Percentiles rank a stretch among this genome's conserved stretches.
Conservation (phyloP, 2,329 filamentous ascomycete species). For the Aspergillus jensenii region DNA sequence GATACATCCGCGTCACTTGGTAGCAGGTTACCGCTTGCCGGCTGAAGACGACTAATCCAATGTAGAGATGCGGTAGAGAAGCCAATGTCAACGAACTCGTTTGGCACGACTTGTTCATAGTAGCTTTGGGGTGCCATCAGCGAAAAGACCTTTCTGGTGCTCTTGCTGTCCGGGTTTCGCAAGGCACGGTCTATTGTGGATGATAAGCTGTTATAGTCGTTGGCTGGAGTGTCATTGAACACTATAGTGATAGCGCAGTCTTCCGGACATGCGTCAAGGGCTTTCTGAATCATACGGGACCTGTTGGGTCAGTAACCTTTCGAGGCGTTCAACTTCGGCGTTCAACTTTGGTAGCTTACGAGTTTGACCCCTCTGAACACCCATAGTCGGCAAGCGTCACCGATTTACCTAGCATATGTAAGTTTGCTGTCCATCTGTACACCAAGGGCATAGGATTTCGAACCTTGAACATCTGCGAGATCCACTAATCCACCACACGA, state of each 20-base stretch:
- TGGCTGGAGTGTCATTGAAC: slow-evolving; percentile 8
- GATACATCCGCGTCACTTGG: slow-evolving; percentile 1
- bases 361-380: slow-evolving; percentile 8
- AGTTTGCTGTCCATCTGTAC: background rate
- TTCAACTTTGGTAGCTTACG: background rate
- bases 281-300: background rate
- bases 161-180: background rate
- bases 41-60: slow-evolving; percentile 7
- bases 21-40: background rate
- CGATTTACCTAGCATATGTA: background rate
- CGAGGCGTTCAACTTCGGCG: background rate
- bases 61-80: slow-evolving; percentile 5
- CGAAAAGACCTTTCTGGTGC: background rate
- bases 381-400: slow-evolving; percentile 4
- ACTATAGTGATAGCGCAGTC: background rate
- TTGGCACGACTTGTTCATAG: slow-evolving; percentile 2
- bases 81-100: slow-evolving; percentile 1
- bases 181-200: slow-evolving; percentile 3
- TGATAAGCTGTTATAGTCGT: slow-evolving; percentile 3
- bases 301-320: background rate
- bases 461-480: background rate
- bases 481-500: background rate
- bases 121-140: slow-evolving; percentile 7
- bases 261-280: background rate
- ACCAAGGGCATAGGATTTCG: background rate